A percentile compares a stretch with the other conserved stretches of the same genome.
Evolutionary conservation across 2,329 filamentous ascomycete species (phyloP).

Genomic region (Verticillium zaregamsianum): DNA sequence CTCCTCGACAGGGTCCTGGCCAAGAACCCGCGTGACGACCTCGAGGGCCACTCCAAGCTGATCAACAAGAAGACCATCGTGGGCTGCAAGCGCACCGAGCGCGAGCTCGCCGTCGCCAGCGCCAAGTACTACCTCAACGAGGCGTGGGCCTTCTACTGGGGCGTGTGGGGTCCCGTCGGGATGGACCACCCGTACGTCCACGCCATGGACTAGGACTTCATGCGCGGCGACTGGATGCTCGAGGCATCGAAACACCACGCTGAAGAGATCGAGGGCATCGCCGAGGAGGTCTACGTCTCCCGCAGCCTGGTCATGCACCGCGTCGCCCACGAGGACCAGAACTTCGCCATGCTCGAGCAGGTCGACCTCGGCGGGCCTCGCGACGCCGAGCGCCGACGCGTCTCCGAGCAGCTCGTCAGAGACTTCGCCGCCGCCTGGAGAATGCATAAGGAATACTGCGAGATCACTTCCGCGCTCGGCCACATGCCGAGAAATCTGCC

Average conservation of each 20-base stretch:
- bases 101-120: not conserved
- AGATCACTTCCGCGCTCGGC: no score
- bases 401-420: no score
- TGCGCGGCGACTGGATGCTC: not conserved
- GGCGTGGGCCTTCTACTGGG: not conserved
- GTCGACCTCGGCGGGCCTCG: no score
- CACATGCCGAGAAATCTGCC: no score
- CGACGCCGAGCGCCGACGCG: no score
- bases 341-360: no score
- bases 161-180: not conserved
- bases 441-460: no score
- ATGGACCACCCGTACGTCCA: not conserved
- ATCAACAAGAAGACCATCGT: not conserved
- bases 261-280: not conserved
- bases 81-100: not conserved
- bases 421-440: no score
- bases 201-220: not conserved
- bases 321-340: not conserved
- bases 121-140: not conserved
- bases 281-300: not conserved
- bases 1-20: conserved; percentile 1
- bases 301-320: not conserved
- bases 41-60: not conserved
- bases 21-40: not conserved
- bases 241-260: not conserved